Base-by-base conservation (phyloP, 768 basidiomycete genomes). In the Tricholoma bakamatsutake region DNA sequence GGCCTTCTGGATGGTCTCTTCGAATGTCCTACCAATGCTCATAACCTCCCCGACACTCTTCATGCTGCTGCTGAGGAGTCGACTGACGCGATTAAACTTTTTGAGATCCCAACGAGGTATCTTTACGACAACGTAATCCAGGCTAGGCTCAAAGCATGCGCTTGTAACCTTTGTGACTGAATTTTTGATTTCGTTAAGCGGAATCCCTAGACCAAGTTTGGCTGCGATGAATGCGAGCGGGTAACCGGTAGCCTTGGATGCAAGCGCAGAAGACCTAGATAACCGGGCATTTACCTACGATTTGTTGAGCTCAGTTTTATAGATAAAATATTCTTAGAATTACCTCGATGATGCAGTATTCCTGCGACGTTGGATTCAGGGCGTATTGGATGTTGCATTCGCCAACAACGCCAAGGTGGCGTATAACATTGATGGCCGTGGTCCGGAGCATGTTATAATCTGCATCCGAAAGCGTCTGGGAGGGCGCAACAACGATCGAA, bases 331-430 rank as follows among this genome's bases (percentile, higher is more conserved):
- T 15, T 11, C 17, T 5, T 18, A 10, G 27, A 17, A 2, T 33
- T 54, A 88, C 90, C 77, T 99, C 96, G 70, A 99, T 98, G 67
- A 98, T 98, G 70, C 97, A 98, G 69, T 98, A 99, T 66, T 98
- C 93, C 65, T 90, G 88, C 21, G 96, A 98, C 50, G 77, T 79
- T 1, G 97, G 96, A 71, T 98, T 98, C 63, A 99, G 80, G 3
- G 96, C 97, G 66, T 98, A 98, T 69, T 98, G 96, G 60, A 99
- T 98, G 69, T 99, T 99, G 71, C 97, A 99, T 74, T 98, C 96
- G 59, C 97, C 96, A 58, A 99, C 79, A 55, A 98, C 96, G 50
- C 95, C 95, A 13, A 99, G 83, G 67, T 98, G 96, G n/a, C 96
- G 90, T 61, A 99, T 93, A 61, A 98, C 96, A 65, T 98, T 98